Conservation (phyloP, 305 asterid species). For the Nicotiana rustica region DNA sequence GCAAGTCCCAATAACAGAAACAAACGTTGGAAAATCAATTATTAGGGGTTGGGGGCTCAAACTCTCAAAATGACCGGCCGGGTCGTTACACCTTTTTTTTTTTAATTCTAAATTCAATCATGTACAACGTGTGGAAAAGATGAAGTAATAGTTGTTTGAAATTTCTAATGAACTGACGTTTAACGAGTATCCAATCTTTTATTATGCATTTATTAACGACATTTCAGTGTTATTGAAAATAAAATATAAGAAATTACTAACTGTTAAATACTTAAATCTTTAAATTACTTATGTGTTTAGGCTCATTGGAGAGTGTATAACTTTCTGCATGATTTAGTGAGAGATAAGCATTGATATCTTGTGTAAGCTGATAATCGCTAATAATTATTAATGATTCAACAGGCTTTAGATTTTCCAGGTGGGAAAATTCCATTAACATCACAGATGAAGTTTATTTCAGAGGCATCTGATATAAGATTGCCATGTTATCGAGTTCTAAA, state of each 20-base stretch:
- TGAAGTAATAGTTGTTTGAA: no score
- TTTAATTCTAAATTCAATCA: no score
- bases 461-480: slow-evolving; percentile 59
- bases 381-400: slow-evolving; percentile 28
- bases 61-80: no score
- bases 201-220: no score
- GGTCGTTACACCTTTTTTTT: no score
- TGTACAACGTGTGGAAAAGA: no score
- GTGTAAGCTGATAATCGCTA: not conserved
- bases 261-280: not conserved
- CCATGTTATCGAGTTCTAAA: slow-evolving; percentile 89
- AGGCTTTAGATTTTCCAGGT: slow-evolving; percentile 83
- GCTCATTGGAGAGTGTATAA: not conserved
- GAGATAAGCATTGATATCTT: no score
- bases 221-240: not conserved
- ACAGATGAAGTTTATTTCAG: slow-evolving; percentile 70
- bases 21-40: no score
- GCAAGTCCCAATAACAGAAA: no score
- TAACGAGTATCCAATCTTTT: no score
- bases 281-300: not conserved
- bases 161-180: no score
- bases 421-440: slow-evolving; percentile 72
- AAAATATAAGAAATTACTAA: not conserved
- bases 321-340: not conserved
- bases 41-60: no score